Evolutionary conservation across 1,284 basidiomycete genomes (phyloP).

Genomic region (Leccinum fuscescens): DNA sequence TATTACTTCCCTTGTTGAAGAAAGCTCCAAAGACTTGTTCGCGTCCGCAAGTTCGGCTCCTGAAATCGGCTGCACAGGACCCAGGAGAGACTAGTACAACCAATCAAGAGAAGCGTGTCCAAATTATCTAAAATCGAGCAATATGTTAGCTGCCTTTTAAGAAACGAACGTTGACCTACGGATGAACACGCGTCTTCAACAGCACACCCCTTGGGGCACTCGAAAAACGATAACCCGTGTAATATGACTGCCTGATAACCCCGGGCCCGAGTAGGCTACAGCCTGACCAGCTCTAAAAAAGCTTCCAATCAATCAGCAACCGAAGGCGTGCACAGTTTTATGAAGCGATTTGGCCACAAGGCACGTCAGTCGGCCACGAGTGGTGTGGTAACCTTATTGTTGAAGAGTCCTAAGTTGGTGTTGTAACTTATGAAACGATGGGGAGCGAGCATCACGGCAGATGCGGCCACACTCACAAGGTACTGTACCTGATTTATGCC

Average conservation of each 20-base stretch:
- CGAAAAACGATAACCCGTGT: constrained; percentile 40
- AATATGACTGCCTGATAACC: constrained; percentile 34
- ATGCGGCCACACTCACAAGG: constrained; percentile 20
- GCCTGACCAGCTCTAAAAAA: constrained; percentile 48
- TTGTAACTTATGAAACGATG: constrained; percentile 2
- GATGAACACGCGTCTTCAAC: neutral
- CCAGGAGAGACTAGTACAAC: neutral
- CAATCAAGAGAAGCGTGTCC: neutral
- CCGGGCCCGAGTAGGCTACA: neutral
- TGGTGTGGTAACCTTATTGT: constrained; percentile 47
- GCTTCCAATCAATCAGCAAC: constrained; percentile 71
- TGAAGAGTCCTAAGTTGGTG: neutral
- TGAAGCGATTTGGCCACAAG: neutral
- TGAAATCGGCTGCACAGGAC: neutral
- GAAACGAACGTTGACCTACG: constrained; percentile 36
- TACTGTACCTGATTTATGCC: constrained; percentile 53
- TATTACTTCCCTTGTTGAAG: neutral
- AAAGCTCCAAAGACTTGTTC: neutral
- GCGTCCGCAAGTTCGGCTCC: constrained; percentile 2
- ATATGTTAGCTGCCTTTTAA: constrained; percentile 38
- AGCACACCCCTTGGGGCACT: neutral
- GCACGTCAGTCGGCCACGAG: constrained; percentile 63
- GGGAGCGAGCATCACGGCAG: constrained; percentile 40
- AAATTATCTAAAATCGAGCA: constrained; percentile 10
- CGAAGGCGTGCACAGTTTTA: constrained; percentile 21